phyloP scores from a whole-genome alignment of 768 basidiomycete genomes.

The Suillus americanus region DNA sequence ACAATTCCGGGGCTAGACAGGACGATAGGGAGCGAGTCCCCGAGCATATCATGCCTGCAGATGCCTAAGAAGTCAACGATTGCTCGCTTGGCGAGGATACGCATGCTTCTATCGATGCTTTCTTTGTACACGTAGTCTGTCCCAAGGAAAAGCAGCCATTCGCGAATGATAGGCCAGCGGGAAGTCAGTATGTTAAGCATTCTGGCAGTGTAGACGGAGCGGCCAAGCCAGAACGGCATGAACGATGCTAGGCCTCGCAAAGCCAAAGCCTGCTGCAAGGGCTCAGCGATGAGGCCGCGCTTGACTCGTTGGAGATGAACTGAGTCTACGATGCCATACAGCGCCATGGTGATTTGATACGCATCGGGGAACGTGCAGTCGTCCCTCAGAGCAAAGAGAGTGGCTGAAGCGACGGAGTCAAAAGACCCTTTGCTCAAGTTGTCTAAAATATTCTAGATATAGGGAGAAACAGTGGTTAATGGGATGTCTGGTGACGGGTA shows the following conservation, averaged over 20 bases:
- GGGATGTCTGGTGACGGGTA: slow-evolving; percentile 1
- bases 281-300: slow-evolving; percentile 3
- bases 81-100: slow-evolving; percentile 18
- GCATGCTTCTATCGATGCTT: slow-evolving; percentile 18
- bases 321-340: slow-evolving; percentile 21
- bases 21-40: slow-evolving; percentile 18
- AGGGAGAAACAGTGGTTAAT: not conserved
- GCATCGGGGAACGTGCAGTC: slow-evolving; percentile 20
- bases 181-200: slow-evolving; percentile 9
- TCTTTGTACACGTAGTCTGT: slow-evolving; percentile 22
- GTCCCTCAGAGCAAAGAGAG: slow-evolving; percentile 19
- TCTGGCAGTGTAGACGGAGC: not conserved
- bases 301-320: slow-evolving; percentile 18
- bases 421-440: slow-evolving; percentile 24
- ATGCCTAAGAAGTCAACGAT: slow-evolving; percentile 24
- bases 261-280: slow-evolving; percentile 18
- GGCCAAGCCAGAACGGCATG: slow-evolving; percentile 9
- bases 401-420: slow-evolving; percentile 17
- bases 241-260: slow-evolving; percentile 18
- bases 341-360: slow-evolving; percentile 16
- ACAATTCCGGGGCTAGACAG: slow-evolving; percentile 18
- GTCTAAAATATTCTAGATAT: slow-evolving; percentile 12
- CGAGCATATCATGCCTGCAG: slow-evolving; percentile 15
- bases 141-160: slow-evolving; percentile 28
- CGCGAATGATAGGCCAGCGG: slow-evolving; percentile 20